A percentile compares a stretch with the other conserved stretches of the same genome.
Evolutionary conservation across 768 basidiomycete genomes (phyloP).

Genomic region (Lenzites betulinus): DNA sequence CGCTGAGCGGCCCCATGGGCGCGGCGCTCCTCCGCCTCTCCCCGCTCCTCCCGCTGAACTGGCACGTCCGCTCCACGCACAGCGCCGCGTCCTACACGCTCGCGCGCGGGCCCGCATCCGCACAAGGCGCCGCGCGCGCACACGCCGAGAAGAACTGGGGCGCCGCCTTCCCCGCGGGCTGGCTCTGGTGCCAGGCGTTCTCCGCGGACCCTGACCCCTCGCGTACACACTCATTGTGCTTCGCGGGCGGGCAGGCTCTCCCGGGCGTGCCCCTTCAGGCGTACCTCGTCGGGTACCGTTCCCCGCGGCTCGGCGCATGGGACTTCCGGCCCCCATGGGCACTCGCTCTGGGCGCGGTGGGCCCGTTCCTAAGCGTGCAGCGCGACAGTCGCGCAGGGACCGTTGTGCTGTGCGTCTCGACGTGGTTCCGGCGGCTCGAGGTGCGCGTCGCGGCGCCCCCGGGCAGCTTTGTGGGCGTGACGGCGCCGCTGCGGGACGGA

Average conservation of each 20-base stretch:
- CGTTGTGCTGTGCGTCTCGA: conserved; percentile 20
- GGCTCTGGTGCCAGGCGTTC: conserved; percentile 31
- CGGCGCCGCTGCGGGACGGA: conserved; percentile 26
- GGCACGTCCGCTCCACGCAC: conserved; percentile 29
- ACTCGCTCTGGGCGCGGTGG: conserved; percentile 12
- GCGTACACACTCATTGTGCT: conserved; percentile 20
- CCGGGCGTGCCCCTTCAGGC: conserved; percentile 22
- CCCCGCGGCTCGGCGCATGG: conserved; percentile 18
- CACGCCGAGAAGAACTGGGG: conserved; percentile 35
- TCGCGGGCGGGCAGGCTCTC: conserved; percentile 28
- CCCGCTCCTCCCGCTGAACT: conserved; percentile 27
- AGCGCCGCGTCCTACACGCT: conserved; percentile 21
- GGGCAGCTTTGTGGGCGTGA: conserved; percentile 25
- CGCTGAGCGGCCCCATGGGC: conserved; percentile 29
- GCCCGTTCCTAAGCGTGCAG: conserved; percentile 23
- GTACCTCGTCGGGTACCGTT: conserved; percentile 31
- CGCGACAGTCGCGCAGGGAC: conserved; percentile 21
- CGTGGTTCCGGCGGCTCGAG: conserved; percentile 19
- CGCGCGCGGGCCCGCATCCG: conserved; percentile 2
- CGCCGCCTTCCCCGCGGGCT: conserved; percentile 27
- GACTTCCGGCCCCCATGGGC: conserved; percentile 31
- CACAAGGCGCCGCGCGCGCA: conserved; percentile 14
- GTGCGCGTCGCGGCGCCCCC: conserved; percentile 20
- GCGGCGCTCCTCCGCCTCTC: conserved; percentile 18
- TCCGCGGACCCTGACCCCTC: conserved; percentile 6